Evolutionary conservation across 2,329 filamentous ascomycete genomes (phyloP), one percentile per base, ranked within the genome.

Genomic region (Amylocarpus encephaloides): DNA sequence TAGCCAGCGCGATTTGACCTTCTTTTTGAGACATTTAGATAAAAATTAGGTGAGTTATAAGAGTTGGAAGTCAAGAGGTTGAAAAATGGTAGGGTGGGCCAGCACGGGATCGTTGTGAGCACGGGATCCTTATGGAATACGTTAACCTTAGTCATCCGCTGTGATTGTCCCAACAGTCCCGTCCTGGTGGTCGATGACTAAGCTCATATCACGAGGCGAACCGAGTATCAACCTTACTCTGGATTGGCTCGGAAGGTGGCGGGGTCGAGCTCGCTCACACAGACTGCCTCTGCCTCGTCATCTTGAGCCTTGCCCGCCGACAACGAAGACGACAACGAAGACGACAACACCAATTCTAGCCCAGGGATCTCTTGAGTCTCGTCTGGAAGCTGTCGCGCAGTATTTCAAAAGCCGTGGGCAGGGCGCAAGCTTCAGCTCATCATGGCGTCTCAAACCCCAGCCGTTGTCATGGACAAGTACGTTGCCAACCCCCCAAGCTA

Each of bases 381-480:
- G 42, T 34, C 46, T 41, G 19, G 42, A 52, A 60, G 56, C 58
- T 57, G 61, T 63, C 61, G 61, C 61, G 62, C 62, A 60, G 52
- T 49, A 55, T 58, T 49, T 54, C 54, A 46, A 49, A 46, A 58
- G 44, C 48, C 48, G 46, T 48, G 57, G 60, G 58, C 57, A 39
- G 46, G 50, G 59, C 60, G 53, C 55, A 58, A 50, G 43, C 57
- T 55, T 56, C 48, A 50, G 45, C 59, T 65, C 68, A 76, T 68
- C 64, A 98, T 98, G 93, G 92, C 93, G 69, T 86, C 87, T 76
- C 92, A 97, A 83, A 97, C 93, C 70, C 93, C 93, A 66, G 93
- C 93, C 88, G 93, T 98, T 96, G 93, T 98, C 89, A 98, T 98
- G 92, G 93, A 98, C 93, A 98, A 98, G 93, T 96, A 85, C 74